Percentiles rank a stretch among this genome's conserved stretches.
These are phyloP conservation scores for Chaetomium sp. DNA, from an alignment of 2,329 filamentous ascomycete species.

Conservation along the genomic window DNA sequence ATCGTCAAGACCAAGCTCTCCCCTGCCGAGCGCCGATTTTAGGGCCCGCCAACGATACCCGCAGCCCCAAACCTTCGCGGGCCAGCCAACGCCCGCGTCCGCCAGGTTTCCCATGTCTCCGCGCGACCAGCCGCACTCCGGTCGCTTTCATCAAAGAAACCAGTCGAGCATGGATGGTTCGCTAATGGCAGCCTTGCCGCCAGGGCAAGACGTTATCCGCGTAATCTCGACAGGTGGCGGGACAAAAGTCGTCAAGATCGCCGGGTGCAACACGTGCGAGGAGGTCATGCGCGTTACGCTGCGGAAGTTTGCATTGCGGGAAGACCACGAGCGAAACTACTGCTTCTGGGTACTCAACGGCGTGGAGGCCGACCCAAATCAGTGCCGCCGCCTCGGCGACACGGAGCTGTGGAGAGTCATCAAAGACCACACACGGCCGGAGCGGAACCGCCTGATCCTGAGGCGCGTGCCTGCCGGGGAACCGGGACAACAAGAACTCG, in stretches of 20 bases:
- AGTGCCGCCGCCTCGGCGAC: constrained; percentile 82
- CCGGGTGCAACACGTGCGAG: constrained; percentile 86
- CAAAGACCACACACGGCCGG: constrained; percentile 79
- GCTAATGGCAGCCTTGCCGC: constrained; percentile 81
- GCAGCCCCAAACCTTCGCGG: constrained; percentile 40
- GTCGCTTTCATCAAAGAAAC: constrained; percentile 73
- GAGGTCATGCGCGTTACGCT: constrained; percentile 90
- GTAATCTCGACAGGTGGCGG: constrained; percentile 91
- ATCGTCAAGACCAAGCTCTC: constrained; percentile 71
- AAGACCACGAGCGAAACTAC: constrained; percentile 91
- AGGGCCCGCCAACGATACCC: constrained; percentile 62
- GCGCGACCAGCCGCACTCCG: constrained; percentile 61
- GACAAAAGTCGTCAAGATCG: constrained; percentile 91
- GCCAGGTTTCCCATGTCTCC: constrained; percentile 62
- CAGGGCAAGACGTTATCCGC: constrained; percentile 84
- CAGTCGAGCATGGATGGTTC: constrained; percentile 84
- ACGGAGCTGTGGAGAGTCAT: constrained; percentile 89
- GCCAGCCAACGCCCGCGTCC: constrained; percentile 45
- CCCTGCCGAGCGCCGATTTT: constrained; percentile 59
- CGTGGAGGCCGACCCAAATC: constrained; percentile 75
- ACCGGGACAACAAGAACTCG: constrained; percentile 82
- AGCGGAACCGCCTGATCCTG: constrained; percentile 87
- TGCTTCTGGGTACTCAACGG: constrained; percentile 95
- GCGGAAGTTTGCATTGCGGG: constrained; percentile 82
- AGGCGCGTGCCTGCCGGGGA: constrained; percentile 90